Evolutionary conservation across 805 yeast species (phyloP).

Genomic region (Torulaspora quercuum): DNA sequence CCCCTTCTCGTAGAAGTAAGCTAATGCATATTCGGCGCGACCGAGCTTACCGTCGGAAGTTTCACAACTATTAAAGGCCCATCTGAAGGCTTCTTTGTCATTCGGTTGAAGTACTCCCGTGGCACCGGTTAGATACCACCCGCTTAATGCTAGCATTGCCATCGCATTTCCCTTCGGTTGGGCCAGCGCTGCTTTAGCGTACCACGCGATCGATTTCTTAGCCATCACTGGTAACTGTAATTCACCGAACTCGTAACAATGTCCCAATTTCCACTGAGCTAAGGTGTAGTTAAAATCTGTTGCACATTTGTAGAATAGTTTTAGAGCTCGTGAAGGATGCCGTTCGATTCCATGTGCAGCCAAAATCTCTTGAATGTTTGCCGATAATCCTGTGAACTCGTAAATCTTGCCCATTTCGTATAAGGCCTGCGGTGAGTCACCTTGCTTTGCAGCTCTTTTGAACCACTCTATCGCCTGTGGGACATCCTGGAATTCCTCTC

Average conservation of each 20-base stretch:
- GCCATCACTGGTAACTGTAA: slow-evolving; percentile 51
- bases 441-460: slow-evolving; percentile 43
- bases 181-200: slow-evolving; percentile 54
- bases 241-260: slow-evolving; percentile 69
- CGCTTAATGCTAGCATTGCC: slow-evolving; percentile 68
- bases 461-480: slow-evolving; percentile 51
- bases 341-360: slow-evolving; percentile 18
- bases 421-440: slow-evolving; percentile 50
- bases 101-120: slow-evolving; percentile 50
- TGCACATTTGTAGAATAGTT: slow-evolving; percentile 57
- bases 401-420: slow-evolving; percentile 56
- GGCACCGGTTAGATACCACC: slow-evolving; percentile 76
- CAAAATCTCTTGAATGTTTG: slow-evolving; percentile 19
- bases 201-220: slow-evolving; percentile 67
- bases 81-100: slow-evolving; percentile 61
- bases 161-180: slow-evolving; percentile 54
- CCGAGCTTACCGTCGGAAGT: slow-evolving; percentile 52
- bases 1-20: slow-evolving; percentile 64
- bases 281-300: slow-evolving; percentile 54
- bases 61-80: slow-evolving; percentile 55
- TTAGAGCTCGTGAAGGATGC: slow-evolving; percentile 44
- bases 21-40: slow-evolving; percentile 67
- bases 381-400: slow-evolving; percentile 44
- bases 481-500: slow-evolving; percentile 38
- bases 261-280: slow-evolving; percentile 67